phyloP scores from a whole-genome alignment of 495 filamentous ascomycete genomes.

The Hamigera avellanea region DNA sequence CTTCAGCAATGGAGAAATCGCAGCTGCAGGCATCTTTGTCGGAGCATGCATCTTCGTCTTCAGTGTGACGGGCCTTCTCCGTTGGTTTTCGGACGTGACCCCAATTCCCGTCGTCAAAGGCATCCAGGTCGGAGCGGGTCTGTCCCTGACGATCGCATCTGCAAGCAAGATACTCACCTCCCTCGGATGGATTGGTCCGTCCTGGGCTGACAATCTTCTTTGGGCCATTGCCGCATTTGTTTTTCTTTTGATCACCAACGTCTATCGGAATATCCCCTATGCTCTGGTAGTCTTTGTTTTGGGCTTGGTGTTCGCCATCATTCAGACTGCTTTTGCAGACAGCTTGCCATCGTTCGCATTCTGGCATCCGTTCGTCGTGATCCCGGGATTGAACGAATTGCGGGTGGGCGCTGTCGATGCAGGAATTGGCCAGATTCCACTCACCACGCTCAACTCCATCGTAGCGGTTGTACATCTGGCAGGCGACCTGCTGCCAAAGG shows the following conservation, averaged over 20 bases:
- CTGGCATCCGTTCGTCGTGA: slow-evolving; percentile 33
- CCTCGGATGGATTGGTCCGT: slow-evolving; percentile 45
- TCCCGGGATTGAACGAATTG: slow-evolving; percentile 37
- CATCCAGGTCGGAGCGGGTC: slow-evolving; percentile 83
- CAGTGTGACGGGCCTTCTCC: slow-evolving; percentile 62
- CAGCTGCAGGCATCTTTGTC: slow-evolving; percentile 71
- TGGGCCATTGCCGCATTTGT: slow-evolving; percentile 63
- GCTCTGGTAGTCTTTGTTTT: slow-evolving; percentile 59
- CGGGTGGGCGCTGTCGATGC: slow-evolving; percentile 38
- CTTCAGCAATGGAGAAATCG: slow-evolving; percentile 54
- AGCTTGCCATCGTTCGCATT: slow-evolving; percentile 35
- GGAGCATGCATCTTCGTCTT: slow-evolving; percentile 59
- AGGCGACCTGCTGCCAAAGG: slow-evolving; percentile 57
- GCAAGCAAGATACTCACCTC: slow-evolving; percentile 49
- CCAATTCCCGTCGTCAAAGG: slow-evolving; percentile 84
- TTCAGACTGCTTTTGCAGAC: slow-evolving; percentile 21
- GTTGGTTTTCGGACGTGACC: slow-evolving; percentile 55
- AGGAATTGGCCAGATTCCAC: slow-evolving; percentile 74
- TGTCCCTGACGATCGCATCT: slow-evolving; percentile 66
- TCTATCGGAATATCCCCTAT: slow-evolving; percentile 54
- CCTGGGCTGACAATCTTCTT: slow-evolving; percentile 58
- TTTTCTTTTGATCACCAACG: slow-evolving; percentile 49
- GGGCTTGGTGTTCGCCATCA: slow-evolving; percentile 46
- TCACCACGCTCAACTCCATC: slow-evolving; percentile 84
- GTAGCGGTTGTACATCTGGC: slow-evolving; percentile 72